Conservation (phyloP, 225 moss, liverwort and hornwort genomes). For the Pseudoscleropodium purum region DNA sequence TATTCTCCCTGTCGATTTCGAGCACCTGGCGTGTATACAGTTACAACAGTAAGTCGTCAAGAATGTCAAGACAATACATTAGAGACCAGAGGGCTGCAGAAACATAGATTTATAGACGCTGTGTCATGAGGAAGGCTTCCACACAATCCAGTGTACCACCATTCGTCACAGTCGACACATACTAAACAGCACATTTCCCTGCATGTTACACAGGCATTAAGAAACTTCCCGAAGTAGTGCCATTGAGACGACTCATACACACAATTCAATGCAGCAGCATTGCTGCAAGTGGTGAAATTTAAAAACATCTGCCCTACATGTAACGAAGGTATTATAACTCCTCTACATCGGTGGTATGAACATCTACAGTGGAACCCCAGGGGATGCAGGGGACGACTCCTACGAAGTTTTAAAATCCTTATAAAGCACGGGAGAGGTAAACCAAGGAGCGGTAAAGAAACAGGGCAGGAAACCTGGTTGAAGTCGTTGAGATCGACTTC, state of each 20-base stretch:
- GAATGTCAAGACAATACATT: neutral
- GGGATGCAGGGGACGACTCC: neutral
- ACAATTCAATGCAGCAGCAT: neutral
- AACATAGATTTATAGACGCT: neutral
- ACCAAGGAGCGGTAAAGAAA: neutral
- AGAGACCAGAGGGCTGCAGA: neutral
- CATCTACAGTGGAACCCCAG: neutral
- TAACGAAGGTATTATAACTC: neutral
- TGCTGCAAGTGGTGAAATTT: neutral
- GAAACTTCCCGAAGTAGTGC: neutral
- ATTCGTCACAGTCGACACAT: neutral
- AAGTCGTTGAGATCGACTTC: constrained; percentile 88
- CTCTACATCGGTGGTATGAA: neutral
- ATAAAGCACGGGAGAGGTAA: neutral
- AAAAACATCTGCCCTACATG: neutral
- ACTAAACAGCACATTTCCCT: neutral
- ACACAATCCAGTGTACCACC: neutral
- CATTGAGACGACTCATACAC: neutral
- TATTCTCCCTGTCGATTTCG: constrained; percentile 63
- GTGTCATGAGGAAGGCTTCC: neutral
- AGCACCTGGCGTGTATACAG: constrained; percentile 15
- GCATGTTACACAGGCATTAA: neutral
- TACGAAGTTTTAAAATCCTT: neutral
- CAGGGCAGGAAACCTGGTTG: constrained; percentile 34
- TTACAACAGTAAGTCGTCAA: neutral